Conservation (phyloP, 1,284 basidiomycete species). For the Ceraceosorus bombacis region DNA sequence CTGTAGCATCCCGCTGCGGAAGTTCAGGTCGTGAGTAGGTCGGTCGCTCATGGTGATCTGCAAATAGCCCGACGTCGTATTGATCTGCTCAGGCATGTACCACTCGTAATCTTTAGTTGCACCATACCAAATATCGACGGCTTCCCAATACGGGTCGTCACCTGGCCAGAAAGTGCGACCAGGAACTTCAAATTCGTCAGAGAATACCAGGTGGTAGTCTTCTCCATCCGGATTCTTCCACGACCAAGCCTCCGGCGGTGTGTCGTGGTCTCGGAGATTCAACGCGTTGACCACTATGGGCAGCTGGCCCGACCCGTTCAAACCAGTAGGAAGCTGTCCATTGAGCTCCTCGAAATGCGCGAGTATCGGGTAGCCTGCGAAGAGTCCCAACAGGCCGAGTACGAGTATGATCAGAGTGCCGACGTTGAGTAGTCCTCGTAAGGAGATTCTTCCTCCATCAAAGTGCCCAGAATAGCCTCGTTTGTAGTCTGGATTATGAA, state of each 20-base stretch:
- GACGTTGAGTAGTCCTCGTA: constrained; percentile 35
- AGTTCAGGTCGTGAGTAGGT: constrained; percentile 34
- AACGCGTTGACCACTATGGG: constrained; percentile 8
- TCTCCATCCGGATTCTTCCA: constrained; percentile 18
- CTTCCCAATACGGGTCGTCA: constrained; percentile 40
- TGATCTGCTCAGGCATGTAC: constrained; percentile 33
- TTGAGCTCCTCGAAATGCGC: constrained; percentile 26
- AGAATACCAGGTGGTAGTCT: constrained; percentile 35
- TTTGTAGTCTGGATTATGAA: constrained; percentile 7
- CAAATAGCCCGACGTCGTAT: constrained; percentile 31
- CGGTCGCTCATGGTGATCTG: constrained; percentile 29
- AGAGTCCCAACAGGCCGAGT: constrained; percentile 35
- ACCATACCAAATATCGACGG: constrained; percentile 36
- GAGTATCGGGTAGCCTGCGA: constrained; percentile 44
- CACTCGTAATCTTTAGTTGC: constrained; percentile 33
- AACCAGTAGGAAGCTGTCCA: constrained; percentile 47
- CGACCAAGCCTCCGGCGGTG: constrained; percentile 20
- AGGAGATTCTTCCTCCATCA: constrained; percentile 3
- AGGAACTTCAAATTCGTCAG: constrained; percentile 36
- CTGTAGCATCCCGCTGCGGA: constrained; percentile 42
- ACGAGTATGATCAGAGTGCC: constrained; percentile 34
- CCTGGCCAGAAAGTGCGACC: constrained; percentile 42
- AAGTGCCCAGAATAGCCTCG: constrained; percentile 5
- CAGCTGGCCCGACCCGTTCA: constrained; percentile 19
- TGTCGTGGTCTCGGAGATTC: constrained; percentile 29